Evolutionary conservation across 805 yeast genomes (phyloP), one percentile per base, ranked within the genome.

Genomic region (Spencermartinsiella europaea): DNA sequence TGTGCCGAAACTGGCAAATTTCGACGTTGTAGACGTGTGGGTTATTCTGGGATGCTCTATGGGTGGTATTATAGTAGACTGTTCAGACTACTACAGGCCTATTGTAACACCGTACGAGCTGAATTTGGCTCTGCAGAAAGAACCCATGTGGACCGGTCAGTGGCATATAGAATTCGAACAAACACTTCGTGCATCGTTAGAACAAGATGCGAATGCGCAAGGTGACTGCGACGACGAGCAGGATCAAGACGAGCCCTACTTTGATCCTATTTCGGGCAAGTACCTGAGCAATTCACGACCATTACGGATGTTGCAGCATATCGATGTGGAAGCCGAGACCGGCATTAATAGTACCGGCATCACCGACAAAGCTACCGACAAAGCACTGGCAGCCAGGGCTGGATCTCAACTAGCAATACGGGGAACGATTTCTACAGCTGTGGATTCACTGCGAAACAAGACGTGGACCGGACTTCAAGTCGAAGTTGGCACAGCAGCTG

Each of bases 1-100:
- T 60, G 97, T 93, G 16, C 96, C 99, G 21, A 93, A 93, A 60
- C 71, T 93, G 43, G 99, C 98, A 7, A 93, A 93, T 63, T 93
- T 93, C 62, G 99, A 91, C 52, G 81, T 80, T n/a, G 77, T 93
- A 12, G 98, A 93, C 56, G 75, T 86, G 19, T 93, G 99, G 98
- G 90, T 95, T 59, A 77, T 93, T 10, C 66, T 93, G 12, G 99
- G 99, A 0, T 93, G 99, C 63, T 89, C 95, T 8, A 88, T 89
- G 56, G 90, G 95, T 44, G 99, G 99, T 3, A 83, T 91, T 20
- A 80, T 91, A 33, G 64, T 93, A 12, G 96, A 91, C 63, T 79
- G 81, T 47, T 70, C 69, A 40, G 85, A 82, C 52, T 91, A 83
- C 61, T 87, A 79, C 69, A 88, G 83, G 63, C 98, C 98, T 0